These are phyloP conservation scores for Bryoglossum gracile DNA, from an alignment of 495 filamentous ascomycete species.

Conservation along the genomic window DNA sequence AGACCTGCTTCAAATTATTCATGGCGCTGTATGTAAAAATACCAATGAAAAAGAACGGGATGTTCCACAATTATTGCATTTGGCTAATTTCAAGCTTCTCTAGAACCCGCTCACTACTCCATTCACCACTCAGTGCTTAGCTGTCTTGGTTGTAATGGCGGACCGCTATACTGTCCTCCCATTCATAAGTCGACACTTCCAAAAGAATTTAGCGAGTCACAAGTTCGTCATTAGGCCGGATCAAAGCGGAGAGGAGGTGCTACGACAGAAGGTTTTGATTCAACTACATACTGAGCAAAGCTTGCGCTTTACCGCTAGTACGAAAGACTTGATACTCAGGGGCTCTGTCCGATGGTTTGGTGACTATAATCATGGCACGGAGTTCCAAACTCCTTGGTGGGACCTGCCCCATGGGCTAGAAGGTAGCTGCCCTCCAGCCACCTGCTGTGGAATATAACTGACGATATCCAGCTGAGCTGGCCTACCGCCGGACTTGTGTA, in stretches of 20 bases:
- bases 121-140: slow-evolving; percentile 43
- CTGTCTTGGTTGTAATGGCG: slow-evolving; percentile 57
- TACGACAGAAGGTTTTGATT: slow-evolving; percentile 58
- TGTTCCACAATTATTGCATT: slow-evolving; percentile 10
- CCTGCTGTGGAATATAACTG: slow-evolving; percentile 7
- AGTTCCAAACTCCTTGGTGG: slow-evolving; percentile 56
- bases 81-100: neutral
- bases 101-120: slow-evolving; percentile 16
- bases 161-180: slow-evolving; percentile 54
- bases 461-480: slow-evolving; percentile 55
- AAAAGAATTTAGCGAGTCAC: slow-evolving; percentile 26
- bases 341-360: slow-evolving; percentile 59
- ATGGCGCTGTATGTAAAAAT: slow-evolving; percentile 41
- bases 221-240: slow-evolving; percentile 40
- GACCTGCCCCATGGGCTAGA: slow-evolving; percentile 67
- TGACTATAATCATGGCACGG: slow-evolving; percentile 32
- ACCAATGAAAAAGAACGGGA: too few relatives aligned
- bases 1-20: slow-evolving; percentile 52
- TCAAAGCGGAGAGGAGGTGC: slow-evolving; percentile 41
- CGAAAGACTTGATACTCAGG: slow-evolving; percentile 53
- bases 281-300: slow-evolving; percentile 51
- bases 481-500: slow-evolving; percentile 59
- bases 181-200: slow-evolving; percentile 40
- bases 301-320: slow-evolving; percentile 43
- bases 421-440: slow-evolving; percentile 39